phyloP scores from a whole-genome alignment of 805 yeast species.

The Tetrapisispora namnaoensis region DNA sequence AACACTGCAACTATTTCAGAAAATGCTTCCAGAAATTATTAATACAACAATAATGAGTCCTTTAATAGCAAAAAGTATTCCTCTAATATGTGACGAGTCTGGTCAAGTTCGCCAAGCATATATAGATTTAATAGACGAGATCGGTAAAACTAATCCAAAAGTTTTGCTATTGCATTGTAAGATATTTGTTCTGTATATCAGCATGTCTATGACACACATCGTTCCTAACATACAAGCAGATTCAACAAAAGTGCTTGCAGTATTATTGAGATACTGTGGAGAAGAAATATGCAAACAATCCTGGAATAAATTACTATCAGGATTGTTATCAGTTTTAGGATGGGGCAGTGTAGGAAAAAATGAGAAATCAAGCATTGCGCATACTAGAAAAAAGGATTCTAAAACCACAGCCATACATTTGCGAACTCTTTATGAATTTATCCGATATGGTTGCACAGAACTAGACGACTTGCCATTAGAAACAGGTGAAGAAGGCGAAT shows the following conservation, averaged over 20 bases:
- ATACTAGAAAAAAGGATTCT: slow-evolving; percentile 16
- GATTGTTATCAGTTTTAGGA: slow-evolving; percentile 59
- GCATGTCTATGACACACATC: slow-evolving; percentile 91
- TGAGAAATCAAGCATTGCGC: slow-evolving; percentile 13
- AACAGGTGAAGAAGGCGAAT: neutral
- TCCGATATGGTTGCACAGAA: slow-evolving; percentile 33
- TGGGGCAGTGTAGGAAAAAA: slow-evolving; percentile 42
- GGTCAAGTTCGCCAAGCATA: slow-evolving; percentile 52
- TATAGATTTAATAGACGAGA: slow-evolving; percentile 37
- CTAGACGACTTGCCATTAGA: neutral
- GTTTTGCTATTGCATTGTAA: slow-evolving; percentile 53
- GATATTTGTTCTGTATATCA: slow-evolving; percentile 59
- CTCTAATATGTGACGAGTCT: slow-evolving; percentile 46
- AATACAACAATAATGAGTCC: slow-evolving; percentile 23
- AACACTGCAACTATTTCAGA: slow-evolving; percentile 45
- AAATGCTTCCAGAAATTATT: slow-evolving; percentile 39
- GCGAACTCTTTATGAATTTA: slow-evolving; percentile 33
- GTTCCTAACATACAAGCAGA: slow-evolving; percentile 65
- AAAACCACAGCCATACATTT: slow-evolving; percentile 26
- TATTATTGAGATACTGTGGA: slow-evolving; percentile 46
- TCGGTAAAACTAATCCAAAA: slow-evolving; percentile 42
- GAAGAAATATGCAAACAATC: slow-evolving; percentile 48
- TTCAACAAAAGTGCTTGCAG: slow-evolving; percentile 55
- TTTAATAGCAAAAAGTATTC: slow-evolving; percentile 22
- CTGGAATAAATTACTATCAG: slow-evolving; percentile 60